Base-by-base conservation (phyloP, 2,329 filamentous ascomycete species). In the Clonostachys solani region DNA sequence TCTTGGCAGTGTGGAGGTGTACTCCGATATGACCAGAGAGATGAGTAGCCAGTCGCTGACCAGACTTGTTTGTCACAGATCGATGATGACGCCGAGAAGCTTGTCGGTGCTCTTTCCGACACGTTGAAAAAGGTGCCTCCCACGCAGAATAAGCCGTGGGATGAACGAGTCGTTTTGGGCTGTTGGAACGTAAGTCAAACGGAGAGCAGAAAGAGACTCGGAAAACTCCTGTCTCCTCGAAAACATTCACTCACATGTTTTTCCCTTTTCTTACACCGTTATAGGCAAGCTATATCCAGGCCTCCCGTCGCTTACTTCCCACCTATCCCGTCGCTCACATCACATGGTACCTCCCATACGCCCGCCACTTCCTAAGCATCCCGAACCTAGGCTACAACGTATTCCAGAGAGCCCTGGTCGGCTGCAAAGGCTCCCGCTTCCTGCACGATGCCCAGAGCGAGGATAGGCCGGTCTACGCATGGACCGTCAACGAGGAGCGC, bases 401-500 rank as follows among this genome's bases (percentile, higher is more conserved):
- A 63, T 68, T 87, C 42, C 83, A 87, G 51, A 74, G 77, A 48
- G 69, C 81, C 17, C 75, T 96, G 44, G 77, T 89, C 49, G 83
- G 86, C 2, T 83, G 83, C 0, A 70, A 81, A 35, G 91, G 91
- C 8, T 61, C 64, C 10, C 67, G 71, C 12, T 94, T 96, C 68
- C 66, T 91, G 15, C 71, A 73, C 12, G 77, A 84, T 47, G 79
- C 81, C 23, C 75, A 53, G 12, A 49, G 49, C 18, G 47, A 50
- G 19, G 53, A 76, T 50, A 77, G 86, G 18, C 76, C 78, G 5
- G 71, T 96, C 5, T 84, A 86, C 56, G 78, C 83, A 1, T 97
- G 92, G 92, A 96, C 92, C 0, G 87, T 96, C 44, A 96, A 97
- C 61, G 78, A 86, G 13, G 78, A 81, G 52, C 73, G 75, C 44